A percentile compares a stretch with the other conserved stretches of the same genome.
Evolutionary conservation across 495 filamentous ascomycete species (phyloP).

Genomic region (Collariella sp.): DNA sequence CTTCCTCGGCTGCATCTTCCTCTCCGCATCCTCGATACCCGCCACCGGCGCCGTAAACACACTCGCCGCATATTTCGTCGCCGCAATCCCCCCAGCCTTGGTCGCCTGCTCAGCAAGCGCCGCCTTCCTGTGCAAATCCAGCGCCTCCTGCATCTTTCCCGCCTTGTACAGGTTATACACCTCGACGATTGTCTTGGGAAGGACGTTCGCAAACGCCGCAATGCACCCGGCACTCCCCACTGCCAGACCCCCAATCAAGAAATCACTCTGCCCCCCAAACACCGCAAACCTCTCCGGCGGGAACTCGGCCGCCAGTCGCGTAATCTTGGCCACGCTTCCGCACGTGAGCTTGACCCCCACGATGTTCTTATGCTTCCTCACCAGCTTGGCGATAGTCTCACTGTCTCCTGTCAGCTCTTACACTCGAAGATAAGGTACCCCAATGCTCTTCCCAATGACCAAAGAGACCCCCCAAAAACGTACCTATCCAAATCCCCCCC

Average conservation of each 20-base stretch:
- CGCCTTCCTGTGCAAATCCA: slow-evolving; percentile 46
- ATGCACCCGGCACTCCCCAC: slow-evolving; percentile 57
- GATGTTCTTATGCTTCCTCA: slow-evolving; percentile 37
- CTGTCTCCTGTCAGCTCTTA: slow-evolving; percentile 24
- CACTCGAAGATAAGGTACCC: no score
- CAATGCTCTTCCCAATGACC: background rate
- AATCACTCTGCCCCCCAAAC: slow-evolving; percentile 64
- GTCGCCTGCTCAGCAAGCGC: slow-evolving; percentile 46
- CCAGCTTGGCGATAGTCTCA: slow-evolving; percentile 49
- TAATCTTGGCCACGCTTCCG: slow-evolving; percentile 56
- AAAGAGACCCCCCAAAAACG: background rate
- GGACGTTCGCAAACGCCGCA: slow-evolving; percentile 58
- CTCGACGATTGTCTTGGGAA: slow-evolving; percentile 46
- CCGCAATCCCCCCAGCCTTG: slow-evolving; percentile 50
- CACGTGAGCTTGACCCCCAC: slow-evolving; percentile 63
- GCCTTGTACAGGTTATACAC: slow-evolving; percentile 41
- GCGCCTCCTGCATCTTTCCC: slow-evolving; percentile 44
- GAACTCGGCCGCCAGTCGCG: slow-evolving; percentile 44
- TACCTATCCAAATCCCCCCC: slow-evolving; percentile 55
- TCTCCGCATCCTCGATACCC: slow-evolving; percentile 47
- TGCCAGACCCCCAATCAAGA: slow-evolving; percentile 53
- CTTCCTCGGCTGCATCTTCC: slow-evolving; percentile 48
- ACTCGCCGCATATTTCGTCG: slow-evolving; percentile 56
- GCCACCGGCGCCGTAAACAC: slow-evolving; percentile 47
- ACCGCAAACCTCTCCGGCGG: slow-evolving; percentile 48